Evolutionary conservation across 2,329 filamentous ascomycete genomes (phyloP).

Genomic region (Fusarium coicis): DNA sequence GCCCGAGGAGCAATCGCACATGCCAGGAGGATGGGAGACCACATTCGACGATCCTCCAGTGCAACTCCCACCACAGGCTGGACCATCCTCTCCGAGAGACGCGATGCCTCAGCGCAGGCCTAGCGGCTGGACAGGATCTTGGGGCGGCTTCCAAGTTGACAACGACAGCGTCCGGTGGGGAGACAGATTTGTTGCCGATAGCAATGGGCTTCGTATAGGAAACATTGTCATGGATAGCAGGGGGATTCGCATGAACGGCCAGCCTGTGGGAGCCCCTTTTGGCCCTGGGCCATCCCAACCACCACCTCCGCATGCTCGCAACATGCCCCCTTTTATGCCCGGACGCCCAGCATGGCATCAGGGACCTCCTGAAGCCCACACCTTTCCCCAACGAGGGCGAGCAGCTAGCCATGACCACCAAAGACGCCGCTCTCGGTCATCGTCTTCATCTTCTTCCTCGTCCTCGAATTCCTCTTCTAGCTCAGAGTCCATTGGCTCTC

Average conservation of each 20-base stretch:
- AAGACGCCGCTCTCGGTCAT: conserved; percentile 46
- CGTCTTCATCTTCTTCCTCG: conserved; percentile 49
- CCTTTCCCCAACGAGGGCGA: conserved; percentile 21
- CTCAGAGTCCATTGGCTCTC: conserved; percentile 59
- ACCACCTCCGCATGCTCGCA: not conserved
- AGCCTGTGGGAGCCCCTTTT: not conserved
- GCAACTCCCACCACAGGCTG: conserved; percentile 8
- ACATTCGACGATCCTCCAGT: conserved; percentile 34
- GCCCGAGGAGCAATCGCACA: conserved; percentile 32
- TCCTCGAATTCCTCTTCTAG: conserved; percentile 48
- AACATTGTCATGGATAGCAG: conserved; percentile 55
- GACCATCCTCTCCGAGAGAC: conserved; percentile 25
- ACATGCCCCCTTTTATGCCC: conserved; percentile 1
- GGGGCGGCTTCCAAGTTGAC: conserved; percentile 54
- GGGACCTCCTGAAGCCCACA: conserved; percentile 4
- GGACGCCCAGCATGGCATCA: conserved; percentile 11
- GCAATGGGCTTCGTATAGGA: conserved; percentile 59
- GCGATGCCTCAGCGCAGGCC: conserved; percentile 15
- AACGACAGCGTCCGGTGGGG: conserved; percentile 57
- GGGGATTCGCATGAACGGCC: conserved; percentile 48
- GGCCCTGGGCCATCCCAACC: not conserved
- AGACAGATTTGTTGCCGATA: conserved; percentile 56
- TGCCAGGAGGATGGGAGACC: conserved; percentile 43
- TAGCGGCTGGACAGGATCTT: conserved; percentile 21
- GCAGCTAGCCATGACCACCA: conserved; percentile 17